Percentiles rank a stretch among this genome's conserved stretches.
Conservation (phyloP, 2,329 filamentous ascomycete genomes). For the Cladosporium sp. region DNA sequence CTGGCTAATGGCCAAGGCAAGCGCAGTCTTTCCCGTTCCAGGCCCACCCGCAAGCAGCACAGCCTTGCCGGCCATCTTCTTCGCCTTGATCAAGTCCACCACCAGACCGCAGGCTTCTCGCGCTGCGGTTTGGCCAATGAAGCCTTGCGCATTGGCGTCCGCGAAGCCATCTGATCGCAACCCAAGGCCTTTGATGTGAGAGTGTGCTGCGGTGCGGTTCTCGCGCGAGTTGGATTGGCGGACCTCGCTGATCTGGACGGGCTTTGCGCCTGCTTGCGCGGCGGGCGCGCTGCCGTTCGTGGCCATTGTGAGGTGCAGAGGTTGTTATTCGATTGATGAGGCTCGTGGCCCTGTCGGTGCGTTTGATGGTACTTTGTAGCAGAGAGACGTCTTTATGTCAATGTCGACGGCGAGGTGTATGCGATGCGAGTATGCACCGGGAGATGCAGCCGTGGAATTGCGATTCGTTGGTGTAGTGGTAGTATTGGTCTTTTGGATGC, state of each 20-base stretch:
- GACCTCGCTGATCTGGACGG: slow-evolving; percentile 35
- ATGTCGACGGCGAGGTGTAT: background rate
- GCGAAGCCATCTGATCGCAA: slow-evolving; percentile 81
- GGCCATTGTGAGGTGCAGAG: slow-evolving; percentile 19
- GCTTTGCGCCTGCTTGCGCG: slow-evolving; percentile 25
- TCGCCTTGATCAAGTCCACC: slow-evolving; percentile 89
- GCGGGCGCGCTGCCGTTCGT: slow-evolving; percentile 23
- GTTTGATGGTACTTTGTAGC: slow-evolving; percentile 1
- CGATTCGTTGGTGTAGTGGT: too few species aligned
- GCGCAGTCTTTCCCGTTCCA: slow-evolving; percentile 93
- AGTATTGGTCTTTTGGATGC: too few species aligned
- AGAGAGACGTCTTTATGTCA: background rate
- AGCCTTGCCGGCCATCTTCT: slow-evolving; percentile 96
- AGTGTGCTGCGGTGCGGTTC: slow-evolving; percentile 93
- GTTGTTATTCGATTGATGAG: background rate
- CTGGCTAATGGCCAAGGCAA: slow-evolving; percentile 92
- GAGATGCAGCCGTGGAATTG: background rate
- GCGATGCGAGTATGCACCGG: background rate
- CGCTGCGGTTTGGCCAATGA: slow-evolving; percentile 82
- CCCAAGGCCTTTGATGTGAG: slow-evolving; percentile 94
- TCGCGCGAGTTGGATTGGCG: slow-evolving; percentile 56
- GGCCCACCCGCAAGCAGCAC: slow-evolving; percentile 91
- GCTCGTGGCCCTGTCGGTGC: background rate
- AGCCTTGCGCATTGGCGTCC: slow-evolving; percentile 74
- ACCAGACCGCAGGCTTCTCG: slow-evolving; percentile 96